A percentile compares a stretch with the other conserved stretches of the same genome.
Conservation (phyloP, 176 grass and related monocot genomes). For the Oryza brachyantha region DNA sequence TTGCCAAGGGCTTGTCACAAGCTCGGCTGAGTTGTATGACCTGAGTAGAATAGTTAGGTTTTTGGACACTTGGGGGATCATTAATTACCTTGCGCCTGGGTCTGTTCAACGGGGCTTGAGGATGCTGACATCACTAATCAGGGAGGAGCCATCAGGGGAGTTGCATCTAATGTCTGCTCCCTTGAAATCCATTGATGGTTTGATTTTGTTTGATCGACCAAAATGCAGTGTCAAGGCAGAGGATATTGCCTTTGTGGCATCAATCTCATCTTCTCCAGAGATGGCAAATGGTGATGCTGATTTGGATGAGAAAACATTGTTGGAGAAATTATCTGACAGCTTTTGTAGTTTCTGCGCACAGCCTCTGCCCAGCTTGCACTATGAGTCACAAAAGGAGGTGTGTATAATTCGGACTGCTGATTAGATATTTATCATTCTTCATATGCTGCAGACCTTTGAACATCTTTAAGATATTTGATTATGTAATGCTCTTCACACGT, state of each 20-base stretch:
- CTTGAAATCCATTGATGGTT: slow-evolving; percentile 91
- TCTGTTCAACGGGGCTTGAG: slow-evolving; percentile 75
- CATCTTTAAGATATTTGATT: background rate
- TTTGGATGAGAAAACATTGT: slow-evolving; percentile 65
- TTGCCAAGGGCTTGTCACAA: slow-evolving; percentile 79
- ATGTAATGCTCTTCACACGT: background rate
- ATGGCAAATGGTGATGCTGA: slow-evolving; percentile 45
- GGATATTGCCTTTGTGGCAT: slow-evolving; percentile 40
- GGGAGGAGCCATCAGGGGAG: slow-evolving; percentile 75
- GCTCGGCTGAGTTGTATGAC: slow-evolving; percentile 74
- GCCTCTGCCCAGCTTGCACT: slow-evolving; percentile 66
- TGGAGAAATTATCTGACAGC: slow-evolving; percentile 55
- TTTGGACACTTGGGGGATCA: slow-evolving; percentile 93
- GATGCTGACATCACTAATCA: slow-evolving; percentile 71
- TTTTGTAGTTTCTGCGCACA: slow-evolving; percentile 65
- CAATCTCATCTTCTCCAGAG: slow-evolving; percentile 37
- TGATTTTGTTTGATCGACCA: slow-evolving; percentile 93
- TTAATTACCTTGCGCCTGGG: slow-evolving; percentile 82
- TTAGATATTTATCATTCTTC: slow-evolving; percentile 10
- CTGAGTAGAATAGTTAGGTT: slow-evolving; percentile 88
- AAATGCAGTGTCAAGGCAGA: slow-evolving; percentile 70
- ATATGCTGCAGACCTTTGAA: background rate
- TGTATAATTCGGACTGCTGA: slow-evolving; percentile 4
- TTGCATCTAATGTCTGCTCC: slow-evolving; percentile 74
- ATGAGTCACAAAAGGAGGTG: slow-evolving; percentile 92